These are phyloP conservation scores for Hypomyces rosellus DNA, from an alignment of 2,329 filamentous ascomycete genomes.

Conservation along the genomic window DNA sequence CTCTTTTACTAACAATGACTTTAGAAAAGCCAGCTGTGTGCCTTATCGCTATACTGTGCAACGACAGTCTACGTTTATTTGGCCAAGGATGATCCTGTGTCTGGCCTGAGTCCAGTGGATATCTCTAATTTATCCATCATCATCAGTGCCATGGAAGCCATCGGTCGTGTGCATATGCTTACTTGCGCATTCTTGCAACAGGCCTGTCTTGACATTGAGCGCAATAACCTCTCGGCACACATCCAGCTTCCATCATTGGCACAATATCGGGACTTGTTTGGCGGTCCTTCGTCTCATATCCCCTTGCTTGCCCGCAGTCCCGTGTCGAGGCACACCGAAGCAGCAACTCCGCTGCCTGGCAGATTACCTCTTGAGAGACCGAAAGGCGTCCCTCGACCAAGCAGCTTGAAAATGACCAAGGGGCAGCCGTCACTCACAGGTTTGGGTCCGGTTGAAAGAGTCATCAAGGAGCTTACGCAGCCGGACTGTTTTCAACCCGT, in stretches of 20 bases:
- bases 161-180: constrained; percentile 67
- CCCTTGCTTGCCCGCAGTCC: constrained; percentile 43
- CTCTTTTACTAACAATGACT: neutral
- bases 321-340: constrained; percentile 34
- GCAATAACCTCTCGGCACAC: constrained; percentile 33
- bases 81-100: constrained; percentile 58
- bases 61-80: constrained; percentile 78
- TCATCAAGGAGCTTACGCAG: constrained; percentile 11
- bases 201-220: constrained; percentile 71
- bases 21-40: constrained; percentile 35
- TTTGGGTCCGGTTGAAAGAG: neutral
- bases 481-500: constrained; percentile 26
- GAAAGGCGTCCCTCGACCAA: constrained; percentile 11
- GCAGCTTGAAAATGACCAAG: constrained; percentile 9
- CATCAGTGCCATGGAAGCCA: constrained; percentile 68
- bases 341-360: constrained; percentile 38
- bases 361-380: constrained; percentile 32
- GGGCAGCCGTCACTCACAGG: constrained; percentile 1
- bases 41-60: constrained; percentile 80
- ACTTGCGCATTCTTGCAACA: constrained; percentile 83
- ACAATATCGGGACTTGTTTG: constrained; percentile 26
- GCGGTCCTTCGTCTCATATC: constrained; percentile 31
- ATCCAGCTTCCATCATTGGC: constrained; percentile 32
- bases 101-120: constrained; percentile 45
- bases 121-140: constrained; percentile 63